Evolutionary conservation across 495 filamentous ascomycete species (phyloP), one percentile per base, ranked within the genome.

Genomic region (Penicillium maclennaniae): DNA sequence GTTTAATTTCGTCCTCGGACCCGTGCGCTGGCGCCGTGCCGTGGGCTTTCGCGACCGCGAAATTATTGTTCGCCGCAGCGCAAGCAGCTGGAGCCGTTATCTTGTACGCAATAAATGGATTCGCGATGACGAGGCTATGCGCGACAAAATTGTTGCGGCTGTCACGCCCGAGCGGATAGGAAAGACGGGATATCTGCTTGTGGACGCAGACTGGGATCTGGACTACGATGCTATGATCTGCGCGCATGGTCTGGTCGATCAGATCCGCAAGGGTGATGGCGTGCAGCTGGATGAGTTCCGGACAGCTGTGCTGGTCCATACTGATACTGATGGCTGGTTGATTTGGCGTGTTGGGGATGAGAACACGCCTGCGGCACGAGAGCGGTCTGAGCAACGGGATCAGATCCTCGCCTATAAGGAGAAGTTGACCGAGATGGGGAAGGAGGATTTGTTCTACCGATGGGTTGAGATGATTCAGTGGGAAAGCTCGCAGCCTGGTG

Each of bases 401-500:
- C 84, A 88, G 65, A 79, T 90, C 8, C 72, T 90, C 39, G 72
- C 76, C 1, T 91, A 93, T 62, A 82, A 85, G 62, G 86, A 91
- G 39, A 80, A 79, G 43, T 72, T 95, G 53, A 77, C 80, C 3
- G 75, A 75, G 3, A 70, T 91, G 63, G 87, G 87, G 9, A 92
- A 93, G 67, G 90, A 93, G 66, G 80, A 85, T 50, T 66, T 95
- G 7, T 95, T 95, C 70, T 93, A 85, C 68, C 79, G 85, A 28
- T 91, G 88, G 87, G 86, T 92, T 45, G 90, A 95, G 71, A 68
- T 93, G 49, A 76, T 95, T 37, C 89, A 95, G 67, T 90, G 81
- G 61, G 90, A 93, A 69, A 87, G 87, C 44, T 80, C 79, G 26
- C 79, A 78, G 53, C 83, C 88, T 0, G 89, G 85, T 38, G 86